Base-by-base conservation (phyloP, 352 stramenopile genomes). In the Globisporangium apiculatum region DNA sequence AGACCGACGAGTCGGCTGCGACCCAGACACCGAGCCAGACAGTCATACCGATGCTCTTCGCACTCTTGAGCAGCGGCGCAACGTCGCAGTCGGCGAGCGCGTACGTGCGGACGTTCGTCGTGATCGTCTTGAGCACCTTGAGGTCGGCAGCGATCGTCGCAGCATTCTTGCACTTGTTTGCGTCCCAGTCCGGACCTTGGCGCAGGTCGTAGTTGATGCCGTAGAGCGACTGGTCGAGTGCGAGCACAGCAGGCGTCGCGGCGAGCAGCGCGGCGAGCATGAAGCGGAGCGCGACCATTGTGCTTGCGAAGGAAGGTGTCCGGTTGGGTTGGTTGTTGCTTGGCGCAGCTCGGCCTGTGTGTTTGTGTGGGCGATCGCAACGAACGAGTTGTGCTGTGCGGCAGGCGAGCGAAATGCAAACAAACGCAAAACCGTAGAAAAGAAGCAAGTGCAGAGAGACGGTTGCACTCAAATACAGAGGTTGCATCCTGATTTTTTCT, bases 21-120 rank as follows among this genome's bases (percentile, higher is more conserved):
- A 94, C 82, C 84, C 84, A 94, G 62, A 94, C 78, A 43, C 84
- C 83, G 45, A 94, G 71, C 82, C 82, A 92, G 51, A 91, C 81
- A 0, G 79, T 92, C 40, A 94, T 55, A 35, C 67, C 74, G 38
- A 84, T 54, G 10, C 76, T 60, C 72, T 94, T 94, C 61, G 84
- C 84, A 15, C 60, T 66, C 37, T 51, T 84, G 40, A 94, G 73
- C 66, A 94, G 82, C 17, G 71, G 73, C 45, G 75, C 50, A 47
- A 89, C 80, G 58, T 91, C 73, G 71, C 84, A 94, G 62, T 92
- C 84, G 51, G 69, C 70, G 14, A 94, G 69, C 63, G 73, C 78
- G 70, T 92, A 94, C 45, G 79, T 92, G 73, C 83, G 83, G 65
- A 94, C 79, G 58, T 85, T 84, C 58, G 69, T 78, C 55, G 81